Base-by-base conservation (phyloP, 164 flowering plant genomes). In the Malania oleifera region DNA sequence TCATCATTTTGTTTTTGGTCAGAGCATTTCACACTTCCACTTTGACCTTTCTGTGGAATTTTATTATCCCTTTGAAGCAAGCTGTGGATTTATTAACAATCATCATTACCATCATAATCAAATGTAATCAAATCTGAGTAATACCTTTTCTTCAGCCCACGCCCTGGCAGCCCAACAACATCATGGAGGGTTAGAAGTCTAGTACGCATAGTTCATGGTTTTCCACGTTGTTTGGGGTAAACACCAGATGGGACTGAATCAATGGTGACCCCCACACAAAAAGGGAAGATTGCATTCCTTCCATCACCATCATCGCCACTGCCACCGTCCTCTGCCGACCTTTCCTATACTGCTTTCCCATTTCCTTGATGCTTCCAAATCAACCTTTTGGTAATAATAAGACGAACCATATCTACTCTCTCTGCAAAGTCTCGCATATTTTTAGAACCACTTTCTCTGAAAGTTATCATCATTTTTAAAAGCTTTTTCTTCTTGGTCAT, bases 281-380 rank as follows among this genome's bases (percentile, higher is more conserved):
- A 29, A 20, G 34, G 29, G 18, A 26, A 35, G 46, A 48, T 44
- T n/a, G 28, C 60, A 54, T 56, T 9, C 6, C 35, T 9, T 31
- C 35, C 4, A 4, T 9, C 60, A 53, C 64, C 63, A 67, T 9
- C 4, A 4, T 9, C 60, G 46, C 64, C 63, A 67, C 49, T 31
- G 57, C 48, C 65, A 65, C 70, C 61, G 34, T 48, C 44, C 46
- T 53, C 39, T 63, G 57, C 71, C 63, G n/a, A n/a, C n/a, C n/a
- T n/a, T n/a, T n/a, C n/a, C n/a, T n/a, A n/a, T n/a, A 57, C 55
- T 62, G 59, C 23, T 67, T 67, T 67, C 56, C 39, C 25, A 37
- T 48, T 50, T 18, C 7, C 27, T 43, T 13, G 69, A 61, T 61
- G 56, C 70, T 52, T 25, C 61, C 43, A 29, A 38, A 24, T 35